phyloP scores from a whole-genome alignment of 768 basidiomycete genomes.

The Candolleomyces eurysporus region DNA sequence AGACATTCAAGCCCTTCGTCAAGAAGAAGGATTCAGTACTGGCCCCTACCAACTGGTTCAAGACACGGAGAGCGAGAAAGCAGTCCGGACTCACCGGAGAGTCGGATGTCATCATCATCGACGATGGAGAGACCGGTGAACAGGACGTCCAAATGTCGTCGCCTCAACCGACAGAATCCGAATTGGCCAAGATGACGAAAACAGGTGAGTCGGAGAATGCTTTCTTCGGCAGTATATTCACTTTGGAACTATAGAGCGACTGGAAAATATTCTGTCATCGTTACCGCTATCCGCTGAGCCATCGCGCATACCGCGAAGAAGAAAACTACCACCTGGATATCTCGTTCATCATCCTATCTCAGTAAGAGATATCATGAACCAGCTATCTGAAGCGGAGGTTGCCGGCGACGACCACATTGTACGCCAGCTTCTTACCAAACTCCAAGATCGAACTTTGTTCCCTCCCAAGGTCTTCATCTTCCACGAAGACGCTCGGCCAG shows the following conservation, averaged over 20 bases:
- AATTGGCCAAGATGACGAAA: constrained; percentile 33
- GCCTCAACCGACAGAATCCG: constrained; percentile 14
- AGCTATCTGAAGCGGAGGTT: constrained; percentile 77
- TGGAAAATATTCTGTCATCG: constrained; percentile 33
- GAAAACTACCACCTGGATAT: constrained; percentile 21
- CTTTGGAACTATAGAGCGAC: constrained; percentile 30
- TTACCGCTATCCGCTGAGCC: constrained; percentile 27
- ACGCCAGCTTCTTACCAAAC: constrained; percentile 55
- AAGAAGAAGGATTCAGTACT: constrained; percentile 72
- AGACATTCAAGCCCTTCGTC: constrained; percentile 75
- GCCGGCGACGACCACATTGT: constrained; percentile 69
- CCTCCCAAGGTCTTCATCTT: constrained; percentile 86
- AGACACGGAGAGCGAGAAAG: constrained; percentile 25
- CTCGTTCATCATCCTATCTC: constrained; percentile 36
- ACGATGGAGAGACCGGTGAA: constrained; percentile 41
- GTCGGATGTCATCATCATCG: constrained; percentile 60
- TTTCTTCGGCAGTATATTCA: neutral
- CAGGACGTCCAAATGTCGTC: constrained; percentile 25
- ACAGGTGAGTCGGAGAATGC: constrained; percentile 33
- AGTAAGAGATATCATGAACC: constrained; percentile 49
- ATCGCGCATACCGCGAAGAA: constrained; percentile 15
- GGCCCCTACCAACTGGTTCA: constrained; percentile 75
- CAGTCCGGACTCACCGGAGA: constrained; percentile 13
- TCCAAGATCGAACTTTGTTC: constrained; percentile 60
- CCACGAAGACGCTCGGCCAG: constrained; percentile 80